Percentiles rank a stretch among this genome's conserved stretches.
Conservation (phyloP, 305 asterid genomes). For the Fraxinus baroniana region DNA sequence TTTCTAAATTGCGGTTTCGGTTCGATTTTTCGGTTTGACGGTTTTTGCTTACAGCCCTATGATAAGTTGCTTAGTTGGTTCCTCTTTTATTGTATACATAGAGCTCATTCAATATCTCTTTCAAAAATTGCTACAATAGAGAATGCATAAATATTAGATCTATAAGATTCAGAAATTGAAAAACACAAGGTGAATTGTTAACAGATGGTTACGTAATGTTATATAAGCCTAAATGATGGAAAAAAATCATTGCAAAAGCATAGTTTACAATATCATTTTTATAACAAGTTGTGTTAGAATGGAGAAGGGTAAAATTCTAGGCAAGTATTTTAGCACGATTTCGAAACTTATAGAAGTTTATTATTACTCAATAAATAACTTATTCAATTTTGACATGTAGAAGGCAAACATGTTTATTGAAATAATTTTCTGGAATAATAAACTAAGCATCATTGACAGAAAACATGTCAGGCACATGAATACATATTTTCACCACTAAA, state of each 20-base stretch:
- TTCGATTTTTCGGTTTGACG: too few relatives aligned
- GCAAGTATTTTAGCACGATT: neutral
- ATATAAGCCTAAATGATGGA: neutral
- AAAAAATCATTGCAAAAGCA: neutral
- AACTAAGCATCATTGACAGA: neutral
- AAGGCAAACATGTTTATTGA: neutral
- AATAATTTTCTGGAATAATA: neutral
- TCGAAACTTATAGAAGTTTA: neutral
- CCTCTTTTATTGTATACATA: neutral
- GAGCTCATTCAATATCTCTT: neutral
- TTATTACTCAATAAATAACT: neutral
- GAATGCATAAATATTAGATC: constrained; percentile 12
- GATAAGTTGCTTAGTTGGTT: constrained; percentile 63
- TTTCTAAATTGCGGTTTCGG: too few relatives aligned
- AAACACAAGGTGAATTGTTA: neutral
- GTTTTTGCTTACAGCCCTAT: too few relatives aligned
- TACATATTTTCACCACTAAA: neutral
- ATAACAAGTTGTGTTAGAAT: neutral
- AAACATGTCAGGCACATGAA: neutral
- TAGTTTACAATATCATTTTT: neutral
- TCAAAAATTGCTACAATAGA: neutral
- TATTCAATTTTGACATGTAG: neutral
- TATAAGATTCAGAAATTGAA: neutral
- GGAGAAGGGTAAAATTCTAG: neutral
- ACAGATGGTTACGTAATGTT: neutral